Evolutionary conservation across 768 basidiomycete species (phyloP), one percentile per base, ranked within the genome.

Genomic region (Boletus fagicola): DNA sequence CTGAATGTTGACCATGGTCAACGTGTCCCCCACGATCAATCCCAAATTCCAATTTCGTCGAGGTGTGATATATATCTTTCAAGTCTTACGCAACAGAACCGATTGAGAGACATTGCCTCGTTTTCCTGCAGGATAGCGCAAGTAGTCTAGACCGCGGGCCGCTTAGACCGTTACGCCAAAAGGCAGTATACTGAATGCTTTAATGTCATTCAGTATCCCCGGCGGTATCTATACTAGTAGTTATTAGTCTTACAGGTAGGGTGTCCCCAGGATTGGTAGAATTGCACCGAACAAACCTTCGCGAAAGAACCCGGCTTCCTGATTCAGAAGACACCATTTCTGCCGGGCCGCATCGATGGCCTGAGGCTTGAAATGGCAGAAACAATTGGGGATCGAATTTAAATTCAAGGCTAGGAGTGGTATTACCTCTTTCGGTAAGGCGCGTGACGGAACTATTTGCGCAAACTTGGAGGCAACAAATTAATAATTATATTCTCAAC

Each of bases 381-480:
- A 31, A 31, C 30, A 31, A 11, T 31, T 31, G 31, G 31, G 9
- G 18, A n/a, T 3, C n/a, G 10, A 11, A 36, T 11, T 15, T 12
- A 35, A 18, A 50, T 11, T 15, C 13, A 24, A 35, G 4, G 16
- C 15, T 12, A 9, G 16, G 15, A 38, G 36, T 8, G 36, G 0
- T 35, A n/a, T n/a, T 35, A 30, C 60, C 58, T 24, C 61, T 65
- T 65, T 55, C 10, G 53, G 62, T 6, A 54, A 40, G 26, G 26
- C n/a, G 35, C 7, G 36, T 45, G 9, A 49, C 42, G n/a, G 51
- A 30, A 28, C 36, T 42, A 31, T 55, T 51, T 35, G 12, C 35
- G 30, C 10, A 4, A 46, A n/a, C 18, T 49, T 40, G 31, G n/a
- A n/a, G 5, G 20, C 15, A 33, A 18, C 47, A 15, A n/a, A n/a